Evolutionary conservation across 2,329 filamentous ascomycete species (phyloP).

Genomic region (Penicillium polonicum): DNA sequence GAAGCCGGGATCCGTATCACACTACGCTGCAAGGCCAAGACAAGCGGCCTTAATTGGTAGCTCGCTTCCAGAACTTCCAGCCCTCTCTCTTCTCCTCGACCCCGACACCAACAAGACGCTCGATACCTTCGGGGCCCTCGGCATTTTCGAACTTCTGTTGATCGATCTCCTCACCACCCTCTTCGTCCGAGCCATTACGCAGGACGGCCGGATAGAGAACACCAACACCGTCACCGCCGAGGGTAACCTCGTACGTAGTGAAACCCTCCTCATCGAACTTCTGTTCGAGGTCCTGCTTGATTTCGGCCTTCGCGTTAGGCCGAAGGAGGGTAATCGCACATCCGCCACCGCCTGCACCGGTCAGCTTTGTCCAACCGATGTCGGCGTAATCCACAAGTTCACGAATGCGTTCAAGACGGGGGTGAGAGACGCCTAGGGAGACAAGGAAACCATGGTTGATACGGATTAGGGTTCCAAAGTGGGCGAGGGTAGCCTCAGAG

Average conservation of each 20-base stretch:
- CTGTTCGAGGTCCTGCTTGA: slow-evolving; percentile 62
- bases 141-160: slow-evolving; percentile 84
- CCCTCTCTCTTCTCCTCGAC: slow-evolving; percentile 68
- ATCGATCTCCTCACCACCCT: slow-evolving; percentile 89
- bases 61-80: slow-evolving; percentile 78
- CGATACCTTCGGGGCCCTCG: slow-evolving; percentile 79
- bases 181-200: slow-evolving; percentile 76
- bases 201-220: slow-evolving; percentile 91
- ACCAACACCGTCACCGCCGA: slow-evolving; percentile 90
- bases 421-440: slow-evolving; percentile 92
- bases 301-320: slow-evolving; percentile 58
- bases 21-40: background rate
- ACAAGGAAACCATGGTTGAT: slow-evolving; percentile 92
- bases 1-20: background rate
- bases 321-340: slow-evolving; percentile 90
- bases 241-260: slow-evolving; percentile 79
- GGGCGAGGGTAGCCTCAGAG: slow-evolving; percentile 63
- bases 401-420: slow-evolving; percentile 83
- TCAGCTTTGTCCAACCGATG: slow-evolving; percentile 96
- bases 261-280: slow-evolving; percentile 72
- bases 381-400: slow-evolving; percentile 86
- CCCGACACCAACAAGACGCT: slow-evolving; percentile 79
- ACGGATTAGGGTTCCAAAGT: slow-evolving; percentile 82
- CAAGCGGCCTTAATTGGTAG: slow-evolving; percentile 1
- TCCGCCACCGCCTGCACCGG: slow-evolving; percentile 90